These are phyloP conservation scores for Austroboletus rostrupii DNA, from an alignment of 1,284 basidiomycete genomes.

Conservation along the genomic window DNA sequence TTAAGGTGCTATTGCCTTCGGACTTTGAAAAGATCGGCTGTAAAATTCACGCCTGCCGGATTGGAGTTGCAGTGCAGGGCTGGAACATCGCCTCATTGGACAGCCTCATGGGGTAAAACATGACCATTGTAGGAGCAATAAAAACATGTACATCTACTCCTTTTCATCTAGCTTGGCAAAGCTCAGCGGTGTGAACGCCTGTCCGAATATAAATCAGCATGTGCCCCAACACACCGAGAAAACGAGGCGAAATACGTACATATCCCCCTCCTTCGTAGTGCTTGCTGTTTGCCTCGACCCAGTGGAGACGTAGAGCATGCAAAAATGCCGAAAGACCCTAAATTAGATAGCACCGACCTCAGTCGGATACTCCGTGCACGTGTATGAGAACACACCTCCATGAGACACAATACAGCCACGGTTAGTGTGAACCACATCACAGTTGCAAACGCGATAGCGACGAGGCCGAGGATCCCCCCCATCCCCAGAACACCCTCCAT, in stretches of 20 bases:
- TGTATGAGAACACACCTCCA: slow-evolving; percentile 68
- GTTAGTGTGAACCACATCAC: slow-evolving; percentile 83
- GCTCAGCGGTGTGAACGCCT: slow-evolving; percentile 67
- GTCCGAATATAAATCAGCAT: slow-evolving; percentile 29
- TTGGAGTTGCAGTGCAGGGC: not conserved
- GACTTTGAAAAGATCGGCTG: slow-evolving; percentile 29
- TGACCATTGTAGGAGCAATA: slow-evolving; percentile 3
- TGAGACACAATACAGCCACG: slow-evolving; percentile 78
- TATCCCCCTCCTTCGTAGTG: slow-evolving; percentile 90
- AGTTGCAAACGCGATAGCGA: slow-evolving; percentile 66
- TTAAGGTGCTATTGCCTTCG: slow-evolving; percentile 17
- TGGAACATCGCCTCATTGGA: not conserved
- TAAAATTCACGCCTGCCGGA: slow-evolving; percentile 3
- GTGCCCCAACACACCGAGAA: slow-evolving; percentile 20
- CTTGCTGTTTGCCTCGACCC: slow-evolving; percentile 98
- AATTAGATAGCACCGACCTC: slow-evolving; percentile 8
- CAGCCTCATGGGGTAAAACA: slow-evolving; percentile 20
- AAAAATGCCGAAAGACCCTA: slow-evolving; percentile 92
- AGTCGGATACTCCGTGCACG: slow-evolving; percentile 15
- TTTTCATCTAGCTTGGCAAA: slow-evolving; percentile 51
- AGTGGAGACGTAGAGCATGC: slow-evolving; percentile 94
- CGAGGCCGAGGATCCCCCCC: slow-evolving; percentile 51
- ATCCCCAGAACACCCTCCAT: slow-evolving; percentile 58
- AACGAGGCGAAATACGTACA: slow-evolving; percentile 47
- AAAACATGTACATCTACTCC: slow-evolving; percentile 16